phyloP scores from a whole-genome alignment of 176 grass and related monocot genomes.

The Typha latifolia region DNA sequence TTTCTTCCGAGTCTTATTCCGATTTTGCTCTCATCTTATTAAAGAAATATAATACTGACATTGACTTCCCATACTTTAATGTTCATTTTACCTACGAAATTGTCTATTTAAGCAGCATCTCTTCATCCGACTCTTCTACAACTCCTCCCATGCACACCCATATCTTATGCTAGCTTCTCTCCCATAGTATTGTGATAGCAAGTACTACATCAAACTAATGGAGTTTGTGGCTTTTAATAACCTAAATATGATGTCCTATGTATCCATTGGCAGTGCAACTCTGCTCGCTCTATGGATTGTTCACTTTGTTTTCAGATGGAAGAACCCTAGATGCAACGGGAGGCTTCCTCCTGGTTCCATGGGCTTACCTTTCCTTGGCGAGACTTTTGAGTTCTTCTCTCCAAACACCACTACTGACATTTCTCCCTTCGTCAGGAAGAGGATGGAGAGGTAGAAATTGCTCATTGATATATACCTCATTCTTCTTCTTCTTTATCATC shows the following conservation, averaged over 20 bases:
- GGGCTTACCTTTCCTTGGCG: slow-evolving; percentile 29
- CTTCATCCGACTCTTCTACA: too few relatives aligned
- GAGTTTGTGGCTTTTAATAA: neutral
- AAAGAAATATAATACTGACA: too few relatives aligned
- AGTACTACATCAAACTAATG: too few relatives aligned
- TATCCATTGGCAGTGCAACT: neutral
- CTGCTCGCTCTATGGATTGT: neutral
- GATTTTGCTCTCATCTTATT: too few relatives aligned
- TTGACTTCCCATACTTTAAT: too few relatives aligned
- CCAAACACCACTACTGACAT: slow-evolving; percentile 50
- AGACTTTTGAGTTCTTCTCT: slow-evolving; percentile 51
- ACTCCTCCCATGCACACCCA: too few relatives aligned
- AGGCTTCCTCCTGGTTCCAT: slow-evolving; percentile 24
- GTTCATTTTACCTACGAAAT: too few relatives aligned
- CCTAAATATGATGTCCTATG: neutral
- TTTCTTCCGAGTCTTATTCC: too few relatives aligned
- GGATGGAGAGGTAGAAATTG: slow-evolving; percentile 30
- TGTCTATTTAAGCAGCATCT: too few relatives aligned
- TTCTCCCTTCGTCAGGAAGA: slow-evolving; percentile 52
- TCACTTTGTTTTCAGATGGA: slow-evolving; percentile 17
- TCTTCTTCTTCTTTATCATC: too few relatives aligned
- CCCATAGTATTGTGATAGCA: too few relatives aligned
- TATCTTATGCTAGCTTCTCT: too few relatives aligned
- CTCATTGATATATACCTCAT: neutral
- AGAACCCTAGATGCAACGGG: slow-evolving; percentile 17